Percentiles rank a stretch among this genome's conserved stretches.
Evolutionary conservation across 768 basidiomycete species (phyloP).

Genomic region (Pluteus cervinus): DNA sequence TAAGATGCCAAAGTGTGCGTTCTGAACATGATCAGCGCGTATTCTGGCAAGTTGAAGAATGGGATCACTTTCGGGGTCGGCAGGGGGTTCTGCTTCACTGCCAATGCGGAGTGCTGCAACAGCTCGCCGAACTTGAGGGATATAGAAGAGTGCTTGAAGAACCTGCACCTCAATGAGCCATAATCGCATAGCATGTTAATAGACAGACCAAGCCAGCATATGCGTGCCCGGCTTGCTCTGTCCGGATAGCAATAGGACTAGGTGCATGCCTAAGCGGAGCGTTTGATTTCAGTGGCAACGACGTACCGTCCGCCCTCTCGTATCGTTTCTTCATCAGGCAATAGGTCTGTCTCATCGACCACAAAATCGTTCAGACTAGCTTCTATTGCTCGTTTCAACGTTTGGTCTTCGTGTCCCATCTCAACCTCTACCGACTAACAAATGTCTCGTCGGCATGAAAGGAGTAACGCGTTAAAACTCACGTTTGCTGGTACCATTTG

Average conservation of each 20-base stretch:
- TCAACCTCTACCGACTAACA: conserved; percentile 25
- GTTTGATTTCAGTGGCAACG: background rate
- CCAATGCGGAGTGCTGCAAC: conserved; percentile 26
- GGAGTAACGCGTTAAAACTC: conserved; percentile 13
- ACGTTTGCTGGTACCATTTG: conserved; percentile 68
- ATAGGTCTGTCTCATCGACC: conserved; percentile 43
- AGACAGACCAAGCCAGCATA: conserved; percentile 54
- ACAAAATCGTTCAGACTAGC: conserved; percentile 57
- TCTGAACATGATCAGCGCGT: conserved; percentile 24
- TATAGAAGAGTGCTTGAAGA: conserved; percentile 56
- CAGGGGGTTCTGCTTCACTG: too few relatives aligned
- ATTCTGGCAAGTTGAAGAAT: background rate
- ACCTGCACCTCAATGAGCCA: conserved; percentile 20
- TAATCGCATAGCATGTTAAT: background rate
- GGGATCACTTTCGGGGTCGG: conserved; percentile 12
- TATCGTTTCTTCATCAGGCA: conserved; percentile 44
- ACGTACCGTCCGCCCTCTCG: conserved; percentile 56
- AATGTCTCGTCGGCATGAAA: conserved; percentile 6
- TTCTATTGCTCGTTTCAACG: conserved; percentile 64
- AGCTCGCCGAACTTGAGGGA: conserved; percentile 62
- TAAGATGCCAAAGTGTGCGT: conserved; percentile 45
- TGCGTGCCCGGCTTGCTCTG: conserved; percentile 40
- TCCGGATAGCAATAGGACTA: conserved; percentile 70
- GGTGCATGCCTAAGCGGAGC: conserved; percentile 1
- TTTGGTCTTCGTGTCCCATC: conserved; percentile 50